These are phyloP conservation scores for Piper betle DNA, from an alignment of 164 flowering plant species.

Conservation along the genomic window DNA sequence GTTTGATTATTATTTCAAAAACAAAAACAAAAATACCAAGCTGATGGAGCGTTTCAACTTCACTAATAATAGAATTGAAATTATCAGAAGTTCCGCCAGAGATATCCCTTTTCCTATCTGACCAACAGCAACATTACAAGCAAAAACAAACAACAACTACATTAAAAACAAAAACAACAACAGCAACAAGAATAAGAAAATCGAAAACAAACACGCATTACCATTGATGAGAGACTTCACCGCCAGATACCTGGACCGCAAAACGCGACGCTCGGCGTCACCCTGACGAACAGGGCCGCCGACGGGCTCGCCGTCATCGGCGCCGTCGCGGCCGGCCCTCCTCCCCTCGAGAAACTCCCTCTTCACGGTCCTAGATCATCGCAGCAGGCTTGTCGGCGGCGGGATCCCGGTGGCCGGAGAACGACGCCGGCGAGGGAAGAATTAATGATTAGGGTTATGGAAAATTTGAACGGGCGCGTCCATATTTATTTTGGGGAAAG, in stretches of 20 bases:
- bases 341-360: background rate
- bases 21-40: conserved; percentile 26
- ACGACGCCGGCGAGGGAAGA: too few relatives aligned
- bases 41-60: conserved; percentile 61
- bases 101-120: conserved; percentile 60
- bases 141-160: background rate
- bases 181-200: background rate
- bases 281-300: conserved; percentile 8
- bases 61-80: conserved; percentile 34
- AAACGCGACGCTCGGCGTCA: conserved; percentile 23
- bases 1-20: too few relatives aligned
- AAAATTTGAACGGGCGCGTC: too few relatives aligned
- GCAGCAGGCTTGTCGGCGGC: conserved; percentile 16
- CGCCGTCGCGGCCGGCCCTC: background rate
- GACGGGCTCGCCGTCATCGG: background rate
- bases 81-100: conserved; percentile 34
- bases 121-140: conserved; percentile 5
- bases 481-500: too few relatives aligned
- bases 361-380: conserved; percentile 3
- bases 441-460: too few relatives aligned
- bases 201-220: conserved; percentile 1
- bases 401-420: background rate
- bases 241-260: conserved; percentile 39
- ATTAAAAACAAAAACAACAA: background rate
- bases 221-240: conserved; percentile 38